Evolutionary conservation across 192 early-diverging fungal genomes (phyloP).

Genomic region (Pilobolus umbonatus): DNA sequence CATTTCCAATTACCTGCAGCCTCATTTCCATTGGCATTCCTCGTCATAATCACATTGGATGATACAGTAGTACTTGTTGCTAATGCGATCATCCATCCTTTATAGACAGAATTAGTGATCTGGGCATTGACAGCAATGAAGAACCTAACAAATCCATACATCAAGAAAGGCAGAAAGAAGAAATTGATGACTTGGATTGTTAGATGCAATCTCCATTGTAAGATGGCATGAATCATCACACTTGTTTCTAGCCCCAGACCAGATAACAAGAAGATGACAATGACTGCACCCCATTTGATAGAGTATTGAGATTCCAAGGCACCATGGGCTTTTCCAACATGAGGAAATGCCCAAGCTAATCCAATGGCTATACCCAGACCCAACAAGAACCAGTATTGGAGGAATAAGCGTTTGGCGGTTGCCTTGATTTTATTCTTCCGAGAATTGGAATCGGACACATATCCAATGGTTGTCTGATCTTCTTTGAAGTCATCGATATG

Average conservation of each 20-base stretch:
- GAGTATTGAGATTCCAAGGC: constrained; percentile 50
- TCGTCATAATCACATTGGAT: constrained; percentile 69
- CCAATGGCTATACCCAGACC: constrained; percentile 57
- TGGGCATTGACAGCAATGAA: constrained; percentile 36
- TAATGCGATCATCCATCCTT: constrained; percentile 55
- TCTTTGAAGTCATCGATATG: no score
- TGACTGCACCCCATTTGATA: constrained; percentile 58
- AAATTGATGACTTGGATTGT: constrained; percentile 52
- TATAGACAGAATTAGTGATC: constrained; percentile 46
- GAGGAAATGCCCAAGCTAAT: constrained; percentile 55
- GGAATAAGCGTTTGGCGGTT: no score
- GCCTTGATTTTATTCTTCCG: no score
- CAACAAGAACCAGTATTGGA: constrained; percentile 56
- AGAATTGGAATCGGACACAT: no score
- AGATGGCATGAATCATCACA: constrained; percentile 45
- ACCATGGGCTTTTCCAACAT: constrained; percentile 49
- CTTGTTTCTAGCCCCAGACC: constrained; percentile 57
- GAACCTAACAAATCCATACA: constrained; percentile 40
- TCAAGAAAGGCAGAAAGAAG: constrained; percentile 50
- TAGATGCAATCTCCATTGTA: constrained; percentile 50
- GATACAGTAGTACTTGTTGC: constrained; percentile 64
- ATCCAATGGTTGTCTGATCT: no score
- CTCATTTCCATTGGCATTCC: constrained; percentile 58
- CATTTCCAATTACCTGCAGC: constrained; percentile 20
- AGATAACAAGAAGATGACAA: constrained; percentile 60